These are phyloP conservation scores for Colletotrichum incanum DNA, from an alignment of 2,329 filamentous ascomycete species.

Conservation along the genomic window DNA sequence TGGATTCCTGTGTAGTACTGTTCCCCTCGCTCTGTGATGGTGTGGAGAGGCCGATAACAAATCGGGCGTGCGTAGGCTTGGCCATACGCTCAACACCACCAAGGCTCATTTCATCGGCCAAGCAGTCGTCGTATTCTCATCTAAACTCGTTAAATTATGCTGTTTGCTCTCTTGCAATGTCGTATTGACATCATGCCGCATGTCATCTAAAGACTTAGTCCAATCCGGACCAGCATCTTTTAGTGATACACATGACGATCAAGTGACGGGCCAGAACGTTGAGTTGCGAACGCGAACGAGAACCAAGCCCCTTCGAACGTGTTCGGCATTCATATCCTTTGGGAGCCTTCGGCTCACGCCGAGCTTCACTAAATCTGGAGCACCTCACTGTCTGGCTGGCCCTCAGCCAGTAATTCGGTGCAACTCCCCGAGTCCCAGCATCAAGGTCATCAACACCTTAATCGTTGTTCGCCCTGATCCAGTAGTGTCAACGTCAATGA, in stretches of 20 bases:
- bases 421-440: neutral
- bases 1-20: neutral
- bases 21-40: neutral
- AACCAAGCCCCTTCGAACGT: neutral
- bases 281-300: neutral
- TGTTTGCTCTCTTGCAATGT: no score
- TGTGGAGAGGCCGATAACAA: neutral
- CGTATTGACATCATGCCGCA: neutral
- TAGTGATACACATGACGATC: neutral
- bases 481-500: neutral
- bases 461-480: neutral
- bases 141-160: no score
- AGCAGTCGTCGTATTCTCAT: neutral
- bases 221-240: neutral
- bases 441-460: neutral
- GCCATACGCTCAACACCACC: neutral
- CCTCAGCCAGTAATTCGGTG: neutral
- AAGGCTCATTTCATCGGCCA: neutral
- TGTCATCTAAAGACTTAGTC: neutral
- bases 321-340: neutral
- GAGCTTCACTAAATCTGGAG: neutral
- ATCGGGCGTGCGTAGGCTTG: neutral
- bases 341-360: neutral
- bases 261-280: no score
- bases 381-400: neutral